Conservation (phyloP, 352 stramenopile genomes). For the Phytophthora kernoviae region DNA sequence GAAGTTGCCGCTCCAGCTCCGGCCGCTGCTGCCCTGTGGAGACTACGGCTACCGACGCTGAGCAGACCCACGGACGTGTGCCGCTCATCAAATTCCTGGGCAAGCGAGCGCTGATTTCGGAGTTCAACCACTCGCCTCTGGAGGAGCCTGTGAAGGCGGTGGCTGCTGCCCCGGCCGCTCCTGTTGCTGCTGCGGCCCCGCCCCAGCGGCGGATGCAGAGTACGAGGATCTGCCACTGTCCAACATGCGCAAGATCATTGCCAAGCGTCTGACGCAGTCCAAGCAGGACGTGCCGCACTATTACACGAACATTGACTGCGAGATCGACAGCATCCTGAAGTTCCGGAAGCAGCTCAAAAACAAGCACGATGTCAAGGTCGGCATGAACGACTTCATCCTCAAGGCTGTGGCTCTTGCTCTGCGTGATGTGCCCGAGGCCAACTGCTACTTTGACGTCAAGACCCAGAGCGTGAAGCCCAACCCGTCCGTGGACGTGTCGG, state of each 20-base stretch:
- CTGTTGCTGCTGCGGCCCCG: constrained; percentile 15
- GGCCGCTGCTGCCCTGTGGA: constrained; percentile 7
- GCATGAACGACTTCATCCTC: constrained; percentile 99
- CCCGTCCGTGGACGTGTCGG: constrained; percentile 95
- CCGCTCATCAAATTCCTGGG: constrained; percentile 88
- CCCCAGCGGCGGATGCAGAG: constrained; percentile 30
- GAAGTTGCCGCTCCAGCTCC: constrained; percentile 7
- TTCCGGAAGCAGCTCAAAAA: constrained; percentile 94
- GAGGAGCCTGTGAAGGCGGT: constrained; percentile 25
- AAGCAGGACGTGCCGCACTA: constrained; percentile 97
- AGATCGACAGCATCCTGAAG: constrained; percentile 91
- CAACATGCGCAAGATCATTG: constrained; percentile 99
- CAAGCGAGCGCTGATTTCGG: constrained; percentile 72
- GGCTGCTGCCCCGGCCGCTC: constrained; percentile 12
- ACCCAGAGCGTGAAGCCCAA: constrained; percentile 81
- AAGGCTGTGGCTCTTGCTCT: constrained; percentile 96
- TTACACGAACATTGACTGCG: constrained; percentile 96
- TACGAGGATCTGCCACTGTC: constrained; percentile 89
- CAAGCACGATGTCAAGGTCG: constrained; percentile 96
- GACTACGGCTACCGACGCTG: constrained; percentile 3
- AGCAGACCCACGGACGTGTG: constrained; percentile 36
- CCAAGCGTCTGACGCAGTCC: constrained; percentile 96
- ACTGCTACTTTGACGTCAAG: constrained; percentile 78
- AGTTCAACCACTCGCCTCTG: constrained; percentile 41
- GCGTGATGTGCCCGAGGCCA: constrained; percentile 95